These are phyloP conservation scores for Lachnellula arida DNA, from an alignment of 2,329 filamentous ascomycete genomes.

Conservation along the genomic window DNA sequence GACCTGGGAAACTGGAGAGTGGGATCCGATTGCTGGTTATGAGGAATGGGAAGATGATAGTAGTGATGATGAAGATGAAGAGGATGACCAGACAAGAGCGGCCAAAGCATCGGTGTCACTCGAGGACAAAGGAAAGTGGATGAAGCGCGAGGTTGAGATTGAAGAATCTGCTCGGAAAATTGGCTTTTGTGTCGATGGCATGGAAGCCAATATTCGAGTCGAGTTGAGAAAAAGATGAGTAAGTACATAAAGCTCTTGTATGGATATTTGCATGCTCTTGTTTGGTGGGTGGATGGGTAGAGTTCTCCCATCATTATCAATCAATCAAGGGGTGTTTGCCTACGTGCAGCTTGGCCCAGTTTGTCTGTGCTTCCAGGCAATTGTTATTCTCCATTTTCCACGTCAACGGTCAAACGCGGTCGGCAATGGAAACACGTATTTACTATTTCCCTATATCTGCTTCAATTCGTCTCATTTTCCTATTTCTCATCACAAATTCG, in stretches of 20 bases:
- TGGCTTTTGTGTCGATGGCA: conserved; percentile 76
- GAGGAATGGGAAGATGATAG: conserved; percentile 52
- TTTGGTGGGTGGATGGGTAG: neutral
- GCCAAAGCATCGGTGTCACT: neutral
- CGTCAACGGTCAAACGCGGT: conserved; percentile 1
- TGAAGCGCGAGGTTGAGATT: conserved; percentile 75
- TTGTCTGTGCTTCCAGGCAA: neutral
- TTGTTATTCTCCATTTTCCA: neutral
- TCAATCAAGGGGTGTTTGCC: too few relatives aligned
- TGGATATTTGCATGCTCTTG: neutral
- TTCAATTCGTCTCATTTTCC: neutral
- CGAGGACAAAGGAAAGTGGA: conserved; percentile 52
- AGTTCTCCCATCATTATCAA: neutral
- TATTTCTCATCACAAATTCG: neutral
- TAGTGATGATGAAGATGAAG: conserved; percentile 45
- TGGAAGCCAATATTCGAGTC: conserved; percentile 66
- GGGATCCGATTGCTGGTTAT: conserved; percentile 69
- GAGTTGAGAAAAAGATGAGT: conserved; percentile 39
- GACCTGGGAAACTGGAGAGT: conserved; percentile 87
- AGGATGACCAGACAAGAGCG: conserved; percentile 15
- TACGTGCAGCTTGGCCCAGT: neutral
- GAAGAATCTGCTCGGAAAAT: conserved; percentile 74
- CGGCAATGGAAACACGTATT: neutral
- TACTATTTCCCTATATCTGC: neutral
- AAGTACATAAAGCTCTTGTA: conserved; percentile 1